Evolutionary conservation across 768 basidiomycete genomes (phyloP).

Genomic region (Guyanaporus albipodus): DNA sequence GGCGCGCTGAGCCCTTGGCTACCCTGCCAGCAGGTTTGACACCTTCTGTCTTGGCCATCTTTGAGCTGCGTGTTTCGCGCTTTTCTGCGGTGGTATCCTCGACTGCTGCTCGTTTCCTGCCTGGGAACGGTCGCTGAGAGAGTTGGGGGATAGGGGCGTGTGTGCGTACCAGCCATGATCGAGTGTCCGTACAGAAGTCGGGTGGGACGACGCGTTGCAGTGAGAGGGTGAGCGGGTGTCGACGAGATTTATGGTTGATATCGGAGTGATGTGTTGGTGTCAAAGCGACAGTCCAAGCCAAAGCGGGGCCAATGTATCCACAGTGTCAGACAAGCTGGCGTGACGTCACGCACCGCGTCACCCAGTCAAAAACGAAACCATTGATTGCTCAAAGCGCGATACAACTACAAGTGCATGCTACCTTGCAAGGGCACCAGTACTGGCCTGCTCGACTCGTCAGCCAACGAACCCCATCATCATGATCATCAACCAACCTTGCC

Average conservation of each 20-base stretch:
- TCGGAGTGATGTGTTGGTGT: slow-evolving; percentile 10
- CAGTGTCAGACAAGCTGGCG: slow-evolving; percentile 9
- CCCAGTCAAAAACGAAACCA: slow-evolving; percentile 1
- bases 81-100: slow-evolving; percentile 29
- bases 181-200: neutral
- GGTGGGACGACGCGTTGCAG: neutral
- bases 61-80: slow-evolving; percentile 44
- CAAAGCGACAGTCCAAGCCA: slow-evolving; percentile 25
- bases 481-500: slow-evolving; percentile 13
- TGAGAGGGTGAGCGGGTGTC: neutral
- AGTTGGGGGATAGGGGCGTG: slow-evolving; percentile 11
- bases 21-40: slow-evolving; percentile 30
- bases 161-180: slow-evolving; percentile 30
- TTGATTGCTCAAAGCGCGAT: slow-evolving; percentile 28
- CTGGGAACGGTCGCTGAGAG: slow-evolving; percentile 16
- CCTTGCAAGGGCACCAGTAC: no score
- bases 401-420: slow-evolving; percentile 34
- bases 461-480: slow-evolving; percentile 5
- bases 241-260: slow-evolving; percentile 7
- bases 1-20: slow-evolving; percentile 37
- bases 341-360: slow-evolving; percentile 33
- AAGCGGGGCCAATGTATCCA: slow-evolving; percentile 7
- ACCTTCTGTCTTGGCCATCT: slow-evolving; percentile 46
- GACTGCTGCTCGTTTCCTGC: slow-evolving; percentile 46
- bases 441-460: slow-evolving; percentile 2